Percentiles rank a stretch among this genome's conserved stretches.
Conservation (phyloP, 192 early-diverging fungal species). For the Podila horticola region DNA sequence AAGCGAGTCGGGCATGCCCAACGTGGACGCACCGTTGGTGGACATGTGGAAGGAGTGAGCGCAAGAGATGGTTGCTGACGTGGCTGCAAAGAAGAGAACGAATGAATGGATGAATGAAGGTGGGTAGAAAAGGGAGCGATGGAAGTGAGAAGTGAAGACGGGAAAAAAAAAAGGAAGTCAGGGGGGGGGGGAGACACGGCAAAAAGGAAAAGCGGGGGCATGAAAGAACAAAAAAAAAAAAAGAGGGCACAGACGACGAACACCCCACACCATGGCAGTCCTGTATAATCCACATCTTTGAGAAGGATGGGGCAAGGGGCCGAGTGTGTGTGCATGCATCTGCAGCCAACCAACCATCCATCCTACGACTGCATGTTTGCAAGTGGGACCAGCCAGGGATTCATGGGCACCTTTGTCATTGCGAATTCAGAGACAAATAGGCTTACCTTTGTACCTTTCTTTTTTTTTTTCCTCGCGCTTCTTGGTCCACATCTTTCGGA, state of each 20-base stretch:
- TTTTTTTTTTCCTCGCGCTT: no score
- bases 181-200: neutral
- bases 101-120: neutral
- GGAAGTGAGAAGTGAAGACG: neutral
- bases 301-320: no score
- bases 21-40: neutral
- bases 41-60: neutral
- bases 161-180: neutral
- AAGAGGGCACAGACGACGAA: neutral
- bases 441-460: no score
- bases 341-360: no score
- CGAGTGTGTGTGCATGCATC: no score
- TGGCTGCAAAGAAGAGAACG: neutral
- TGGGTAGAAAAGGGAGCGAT: neutral
- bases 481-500: no score
- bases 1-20: neutral
- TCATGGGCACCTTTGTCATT: no score
- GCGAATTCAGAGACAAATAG: no score
- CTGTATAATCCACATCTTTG: no score
- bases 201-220: neutral
- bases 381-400: no score
- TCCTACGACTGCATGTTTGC: no score
- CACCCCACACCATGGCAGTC: no score
- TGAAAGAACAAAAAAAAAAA: neutral
- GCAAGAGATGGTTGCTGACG: neutral